Evolutionary conservation across 73 alveolate genomes (phyloP), one percentile per base, ranked within the genome.

Genomic region (Tetrahymena malaccensis): DNA sequence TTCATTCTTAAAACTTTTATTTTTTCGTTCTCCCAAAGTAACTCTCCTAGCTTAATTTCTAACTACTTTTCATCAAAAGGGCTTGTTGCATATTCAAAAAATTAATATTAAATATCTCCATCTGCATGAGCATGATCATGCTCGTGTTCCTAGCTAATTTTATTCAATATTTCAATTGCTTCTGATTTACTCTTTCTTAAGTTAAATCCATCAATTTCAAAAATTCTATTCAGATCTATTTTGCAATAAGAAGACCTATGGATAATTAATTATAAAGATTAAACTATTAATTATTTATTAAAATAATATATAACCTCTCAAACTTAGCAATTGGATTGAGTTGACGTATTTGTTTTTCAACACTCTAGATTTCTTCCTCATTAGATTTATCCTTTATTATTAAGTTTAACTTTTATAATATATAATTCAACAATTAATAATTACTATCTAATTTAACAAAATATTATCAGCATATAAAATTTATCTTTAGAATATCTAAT

Each of bases 401-500:
- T n/a, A 27, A 40, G 44, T 40, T 40, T 40, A 40, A 22, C 17
- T 70, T 57, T 27, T 27, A 11, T 8, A 70, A 25, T 27, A 0
- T 5, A 9, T 70, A 27, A 12, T 70, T 27, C 1, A 5, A 70
- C 25, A 25, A 9, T 85, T 9, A 31, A 13, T 25, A 25, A 19
- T 85, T 94, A 94, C 99, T 31, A 89, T 70, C 85, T 96, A 96
- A 83, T 97, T 97, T 34, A 97, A 85, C 85, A 97, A 27, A 3
- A 97, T 84, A 58, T 96, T 93, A 85, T 97, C 98, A 22, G 99
- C 98, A 95, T 84, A 96, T 19, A 97, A 83, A 25, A 97, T 43
- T 93, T 97, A 85, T 94, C 94, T 96, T 43, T 89, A 25, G 38
- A 95, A 57, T 11, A 97, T 93, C 10, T 97, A 96, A 31, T 55